phyloP scores from a whole-genome alignment of 1,139 yeast genomes.

The Arxiozyma slooffiae region DNA sequence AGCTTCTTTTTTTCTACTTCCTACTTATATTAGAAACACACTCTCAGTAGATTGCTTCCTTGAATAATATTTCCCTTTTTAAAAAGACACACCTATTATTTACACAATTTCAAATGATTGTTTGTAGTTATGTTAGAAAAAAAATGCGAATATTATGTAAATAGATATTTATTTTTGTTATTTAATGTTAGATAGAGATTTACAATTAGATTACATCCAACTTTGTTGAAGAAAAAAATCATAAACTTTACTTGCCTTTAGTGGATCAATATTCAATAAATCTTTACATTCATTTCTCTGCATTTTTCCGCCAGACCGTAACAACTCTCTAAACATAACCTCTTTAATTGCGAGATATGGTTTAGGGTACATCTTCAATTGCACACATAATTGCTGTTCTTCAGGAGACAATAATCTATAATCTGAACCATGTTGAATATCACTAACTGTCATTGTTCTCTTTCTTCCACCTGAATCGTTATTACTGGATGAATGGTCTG shows the following conservation, averaged over 20 bases:
- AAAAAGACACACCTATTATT: not conserved
- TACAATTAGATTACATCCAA: constrained; percentile 42
- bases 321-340: constrained; percentile 77
- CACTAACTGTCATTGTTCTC: constrained; percentile 35
- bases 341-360: constrained; percentile 91
- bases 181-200: not conserved
- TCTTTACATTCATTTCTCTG: constrained; percentile 80
- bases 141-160: not conserved
- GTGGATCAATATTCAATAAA: constrained; percentile 71
- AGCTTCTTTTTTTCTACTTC: not conserved
- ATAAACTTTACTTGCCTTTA: constrained; percentile 76
- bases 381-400: constrained; percentile 78
- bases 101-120: not conserved
- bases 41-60: no score
- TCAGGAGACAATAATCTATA: constrained; percentile 72
- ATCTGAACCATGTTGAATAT: constrained; percentile 77
- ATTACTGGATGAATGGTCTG: constrained; percentile 12
- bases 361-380: constrained; percentile 77
- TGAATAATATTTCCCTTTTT: no score
- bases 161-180: not conserved
- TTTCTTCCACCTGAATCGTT: constrained; percentile 34
- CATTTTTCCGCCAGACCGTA: constrained; percentile 73
- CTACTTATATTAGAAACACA: no score
- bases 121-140: no score
- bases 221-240: constrained; percentile 89